phyloP scores from a whole-genome alignment of 768 basidiomycete species.

The Plicaturopsis crispa region DNA sequence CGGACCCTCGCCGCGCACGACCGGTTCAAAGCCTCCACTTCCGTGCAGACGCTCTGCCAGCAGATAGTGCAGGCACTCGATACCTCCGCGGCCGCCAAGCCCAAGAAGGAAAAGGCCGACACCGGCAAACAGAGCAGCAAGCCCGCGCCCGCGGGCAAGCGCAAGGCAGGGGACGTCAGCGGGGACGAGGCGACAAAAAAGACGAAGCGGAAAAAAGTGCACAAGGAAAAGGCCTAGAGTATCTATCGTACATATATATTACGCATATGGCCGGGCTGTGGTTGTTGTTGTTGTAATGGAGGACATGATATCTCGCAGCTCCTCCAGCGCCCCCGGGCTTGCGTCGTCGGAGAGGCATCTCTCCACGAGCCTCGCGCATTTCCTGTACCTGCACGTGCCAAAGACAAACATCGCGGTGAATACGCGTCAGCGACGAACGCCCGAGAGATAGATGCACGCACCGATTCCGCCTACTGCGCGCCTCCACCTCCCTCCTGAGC shows the following conservation, averaged over 20 bases:
- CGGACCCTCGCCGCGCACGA: slow-evolving; percentile 38
- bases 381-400: slow-evolving; percentile 23
- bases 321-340: slow-evolving; percentile 9
- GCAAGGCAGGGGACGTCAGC: slow-evolving; percentile 28
- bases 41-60: slow-evolving; percentile 54
- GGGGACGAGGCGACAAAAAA: slow-evolving; percentile 24
- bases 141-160: slow-evolving; percentile 19
- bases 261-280: too few relatives aligned
- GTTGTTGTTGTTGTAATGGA: too few relatives aligned
- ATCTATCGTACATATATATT: too few relatives aligned
- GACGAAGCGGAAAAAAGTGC: slow-evolving; percentile 38
- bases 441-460: too few relatives aligned
- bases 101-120: slow-evolving; percentile 15
- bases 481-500: slow-evolving; percentile 47
- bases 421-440: too few relatives aligned
- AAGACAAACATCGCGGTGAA: too few relatives aligned
- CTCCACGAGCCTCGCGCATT: slow-evolving; percentile 17
- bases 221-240: slow-evolving; percentile 26
- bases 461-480: slow-evolving; percentile 43
- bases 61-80: slow-evolving; percentile 39
- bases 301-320: slow-evolving; percentile 12
- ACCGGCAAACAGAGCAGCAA: slow-evolving; percentile 1
- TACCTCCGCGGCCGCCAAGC: slow-evolving; percentile 11
- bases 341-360: slow-evolving; percentile 16
- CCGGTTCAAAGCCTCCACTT: slow-evolving; percentile 57